phyloP scores from a whole-genome alignment of 2,329 filamentous ascomycete genomes.

The Aspergillus sp. region DNA sequence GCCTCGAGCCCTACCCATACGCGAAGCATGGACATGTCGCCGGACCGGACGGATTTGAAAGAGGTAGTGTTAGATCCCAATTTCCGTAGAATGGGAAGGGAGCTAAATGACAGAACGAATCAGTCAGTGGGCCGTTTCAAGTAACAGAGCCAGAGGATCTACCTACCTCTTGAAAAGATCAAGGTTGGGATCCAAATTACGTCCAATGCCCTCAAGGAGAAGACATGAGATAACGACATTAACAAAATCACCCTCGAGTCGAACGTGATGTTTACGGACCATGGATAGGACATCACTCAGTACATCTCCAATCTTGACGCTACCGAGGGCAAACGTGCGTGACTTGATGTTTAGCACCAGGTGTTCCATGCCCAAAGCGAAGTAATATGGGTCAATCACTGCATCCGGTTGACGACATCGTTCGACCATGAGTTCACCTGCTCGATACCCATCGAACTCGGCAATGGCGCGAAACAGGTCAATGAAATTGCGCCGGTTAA shows the following conservation, averaged over 20 bases:
- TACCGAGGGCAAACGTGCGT: slow-evolving; percentile 85
- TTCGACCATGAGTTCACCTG: slow-evolving; percentile 93
- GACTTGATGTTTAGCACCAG: slow-evolving; percentile 89
- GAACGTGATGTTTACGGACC: slow-evolving; percentile 89
- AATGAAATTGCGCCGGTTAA: slow-evolving; percentile 86
- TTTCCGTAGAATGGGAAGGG: slow-evolving; percentile 85
- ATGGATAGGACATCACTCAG: slow-evolving; percentile 86
- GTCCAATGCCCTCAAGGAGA: slow-evolving; percentile 88
- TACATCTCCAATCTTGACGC: slow-evolving; percentile 94
- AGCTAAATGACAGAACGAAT: slow-evolving; percentile 55
- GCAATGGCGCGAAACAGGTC: slow-evolving; percentile 95
- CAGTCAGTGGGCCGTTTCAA: not conserved
- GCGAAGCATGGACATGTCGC: slow-evolving; percentile 81
- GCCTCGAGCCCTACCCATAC: slow-evolving; percentile 92
- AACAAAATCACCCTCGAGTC: slow-evolving; percentile 95
- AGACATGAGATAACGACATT: slow-evolving; percentile 97
- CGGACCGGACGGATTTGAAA: slow-evolving; percentile 65
- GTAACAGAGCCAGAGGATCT: not conserved
- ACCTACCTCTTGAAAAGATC: slow-evolving; percentile 76
- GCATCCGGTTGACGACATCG: slow-evolving; percentile 89
- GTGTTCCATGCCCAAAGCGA: slow-evolving; percentile 95
- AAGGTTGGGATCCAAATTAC: slow-evolving; percentile 79
- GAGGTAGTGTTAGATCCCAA: slow-evolving; percentile 66
- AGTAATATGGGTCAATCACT: slow-evolving; percentile 85
- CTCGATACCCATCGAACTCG: slow-evolving; percentile 95